Evolutionary conservation across 257 asterid species (phyloP), one percentile per base, ranked within the genome.

Genomic region (Solanum sparsipilum): DNA sequence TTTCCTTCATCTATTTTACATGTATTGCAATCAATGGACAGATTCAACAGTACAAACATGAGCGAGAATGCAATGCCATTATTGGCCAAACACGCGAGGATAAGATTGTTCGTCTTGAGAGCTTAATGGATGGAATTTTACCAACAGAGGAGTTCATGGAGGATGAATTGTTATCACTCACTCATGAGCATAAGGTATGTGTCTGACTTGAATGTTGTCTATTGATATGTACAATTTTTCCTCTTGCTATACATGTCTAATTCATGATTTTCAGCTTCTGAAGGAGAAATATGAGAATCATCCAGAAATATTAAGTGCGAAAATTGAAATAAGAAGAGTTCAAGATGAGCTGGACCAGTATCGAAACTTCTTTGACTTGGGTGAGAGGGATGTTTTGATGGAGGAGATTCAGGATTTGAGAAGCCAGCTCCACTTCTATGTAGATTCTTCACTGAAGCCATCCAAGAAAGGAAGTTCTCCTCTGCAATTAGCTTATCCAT

Each of bases 21-120:
- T 84, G 88, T 87, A 71, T 88, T 86, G 63, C 71, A 58, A 72
- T 85, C 46, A 52, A 85, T 87, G 88, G 89, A 29, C 95, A 96
- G 99, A 91, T 96, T 90, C 98, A 95, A 92, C 99, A 96, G 88
- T 97, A 97, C 93, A 97, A 96, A 87, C 99, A 94, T 74, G 99
- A 97, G 98, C 92, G 99, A 91, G 99, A 95, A 92, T 96, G 99
- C 91, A 96, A 96, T 78, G 92, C 98, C 79, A 90, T 96, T 89
- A 93, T 97, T 88, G 88, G 95, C 89, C 99, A 93, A 94, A 94
- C 98, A 65, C 96, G 98, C 86, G 99, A 97, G 89, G 99, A 97
- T 90, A 97, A 96, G 92, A 96, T 96, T 90, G 93, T 91, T 89
- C 98, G 99, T 83, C 98, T 96, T 78, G 99, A 96, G 94, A 95